Percentiles rank a stretch among this genome's conserved stretches.
Conservation (phyloP, 1,139 yeast species). For the Suhomyces bokatorum region DNA sequence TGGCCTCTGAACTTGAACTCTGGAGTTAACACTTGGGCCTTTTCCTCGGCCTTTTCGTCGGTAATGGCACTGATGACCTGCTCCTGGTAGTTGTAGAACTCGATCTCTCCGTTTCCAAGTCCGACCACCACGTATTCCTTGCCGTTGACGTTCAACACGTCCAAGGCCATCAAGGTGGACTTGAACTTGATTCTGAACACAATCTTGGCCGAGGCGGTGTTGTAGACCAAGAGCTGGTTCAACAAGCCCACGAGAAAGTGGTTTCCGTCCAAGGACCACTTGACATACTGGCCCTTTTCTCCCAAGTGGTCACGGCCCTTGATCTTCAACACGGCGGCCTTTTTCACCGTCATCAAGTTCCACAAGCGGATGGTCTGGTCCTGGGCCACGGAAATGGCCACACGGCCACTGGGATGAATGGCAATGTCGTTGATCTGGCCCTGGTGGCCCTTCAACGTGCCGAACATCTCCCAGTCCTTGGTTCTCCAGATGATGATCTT, state of each 20-base stretch:
- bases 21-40: conserved; percentile 41
- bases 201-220: conserved; percentile 63
- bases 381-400: conserved; percentile 84
- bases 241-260: conserved; percentile 74
- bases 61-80: conserved; percentile 23
- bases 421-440: conserved; percentile 79
- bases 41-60: conserved; percentile 31
- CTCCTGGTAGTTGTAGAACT: conserved; percentile 48
- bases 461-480: conserved; percentile 94
- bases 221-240: conserved; percentile 64
- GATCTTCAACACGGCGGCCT: conserved; percentile 81
- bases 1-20: conserved; percentile 72
- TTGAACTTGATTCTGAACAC: conserved; percentile 49
- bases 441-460: conserved; percentile 82
- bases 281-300: conserved; percentile 64
- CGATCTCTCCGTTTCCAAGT: conserved; percentile 70
- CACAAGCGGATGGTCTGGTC: conserved; percentile 85
- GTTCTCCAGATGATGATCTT: conserved; percentile 91
- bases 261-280: conserved; percentile 64
- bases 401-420: conserved; percentile 89
- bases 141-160: conserved; percentile 44
- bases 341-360: conserved; percentile 97
- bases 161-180: conserved; percentile 69
- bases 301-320: conserved; percentile 66
- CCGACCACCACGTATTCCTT: conserved; percentile 66